Evolutionary conservation across 305 asterid genomes (phyloP).

Genomic region (Coffea humblotiana): DNA sequence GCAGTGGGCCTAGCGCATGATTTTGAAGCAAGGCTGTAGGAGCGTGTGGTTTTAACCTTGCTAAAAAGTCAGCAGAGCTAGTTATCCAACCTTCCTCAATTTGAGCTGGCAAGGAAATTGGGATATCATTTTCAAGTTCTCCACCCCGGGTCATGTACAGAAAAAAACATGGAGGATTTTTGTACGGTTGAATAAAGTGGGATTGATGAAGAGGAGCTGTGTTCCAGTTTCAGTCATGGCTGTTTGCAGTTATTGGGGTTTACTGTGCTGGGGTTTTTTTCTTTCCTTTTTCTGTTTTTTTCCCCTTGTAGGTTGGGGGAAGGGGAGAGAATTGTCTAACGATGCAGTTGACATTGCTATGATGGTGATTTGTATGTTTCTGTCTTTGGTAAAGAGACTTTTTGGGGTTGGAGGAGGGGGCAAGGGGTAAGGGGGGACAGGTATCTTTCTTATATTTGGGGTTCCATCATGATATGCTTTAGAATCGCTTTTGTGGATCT

Average conservation of each 20-base stretch:
- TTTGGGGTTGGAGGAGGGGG: neutral
- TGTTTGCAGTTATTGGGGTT: slow-evolving; percentile 12
- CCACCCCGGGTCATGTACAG: neutral
- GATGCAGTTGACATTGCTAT: slow-evolving; percentile 23
- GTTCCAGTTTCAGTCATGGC: slow-evolving; percentile 11
- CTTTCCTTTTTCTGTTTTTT: neutral
- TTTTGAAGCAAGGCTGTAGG: slow-evolving; percentile 6
- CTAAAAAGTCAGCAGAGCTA: neutral
- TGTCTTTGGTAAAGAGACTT: neutral
- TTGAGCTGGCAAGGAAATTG: neutral
- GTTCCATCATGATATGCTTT: neutral
- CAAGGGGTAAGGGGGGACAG: neutral
- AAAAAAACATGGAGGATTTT: neutral
- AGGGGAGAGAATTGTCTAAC: slow-evolving; percentile 13
- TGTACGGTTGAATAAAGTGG: neutral
- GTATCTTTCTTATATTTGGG: neutral
- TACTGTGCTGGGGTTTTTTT: neutral
- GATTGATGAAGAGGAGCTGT: slow-evolving; percentile 12
- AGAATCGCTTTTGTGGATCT: neutral
- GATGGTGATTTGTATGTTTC: slow-evolving; percentile 10
- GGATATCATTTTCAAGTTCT: neutral
- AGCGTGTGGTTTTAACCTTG: slow-evolving; percentile 15
- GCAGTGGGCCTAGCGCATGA: neutral
- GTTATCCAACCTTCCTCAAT: neutral
- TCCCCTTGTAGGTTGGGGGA: neutral